phyloP scores from a whole-genome alignment of 169 alveolate species.

The Eimeria sp. region DNA sequence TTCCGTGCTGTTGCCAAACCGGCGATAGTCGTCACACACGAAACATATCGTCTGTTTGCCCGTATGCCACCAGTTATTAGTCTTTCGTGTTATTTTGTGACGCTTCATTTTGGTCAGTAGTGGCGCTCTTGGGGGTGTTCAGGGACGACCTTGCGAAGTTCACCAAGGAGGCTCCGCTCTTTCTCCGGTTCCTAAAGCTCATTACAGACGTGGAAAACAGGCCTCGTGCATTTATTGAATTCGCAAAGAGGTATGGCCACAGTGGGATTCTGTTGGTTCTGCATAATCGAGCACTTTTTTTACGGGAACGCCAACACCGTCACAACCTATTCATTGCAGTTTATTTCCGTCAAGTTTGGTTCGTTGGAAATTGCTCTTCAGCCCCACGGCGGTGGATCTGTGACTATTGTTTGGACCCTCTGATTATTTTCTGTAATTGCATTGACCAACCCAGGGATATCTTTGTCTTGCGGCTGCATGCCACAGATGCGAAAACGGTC shows the following conservation, averaged over 20 bases:
- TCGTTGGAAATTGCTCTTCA: neutral
- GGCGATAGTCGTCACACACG: neutral
- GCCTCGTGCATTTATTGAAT: slow-evolving; percentile 89
- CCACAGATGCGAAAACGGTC: slow-evolving; percentile 91
- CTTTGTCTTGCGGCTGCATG: neutral
- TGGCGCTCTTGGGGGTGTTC: neutral
- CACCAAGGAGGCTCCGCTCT: slow-evolving; percentile 92
- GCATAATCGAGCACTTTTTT: neutral
- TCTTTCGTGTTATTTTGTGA: neutral
- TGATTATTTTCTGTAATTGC: neutral
- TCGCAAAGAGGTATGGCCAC: slow-evolving; percentile 88
- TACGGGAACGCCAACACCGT: neutral
- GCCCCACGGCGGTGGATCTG: neutral
- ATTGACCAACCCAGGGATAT: too few species aligned
- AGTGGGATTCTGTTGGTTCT: neutral
- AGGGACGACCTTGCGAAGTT: slow-evolving; percentile 89
- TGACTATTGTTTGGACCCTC: neutral
- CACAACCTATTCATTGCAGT: neutral
- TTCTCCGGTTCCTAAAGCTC: slow-evolving; percentile 90
- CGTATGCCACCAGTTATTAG: neutral
- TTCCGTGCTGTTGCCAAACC: neutral
- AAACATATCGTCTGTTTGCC: neutral
- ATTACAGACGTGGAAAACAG: slow-evolving; percentile 91
- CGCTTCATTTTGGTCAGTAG: neutral
- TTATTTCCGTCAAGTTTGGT: neutral